Base-by-base conservation (phyloP, 306 rosid genomes). In the Corylus avellana region DNA sequence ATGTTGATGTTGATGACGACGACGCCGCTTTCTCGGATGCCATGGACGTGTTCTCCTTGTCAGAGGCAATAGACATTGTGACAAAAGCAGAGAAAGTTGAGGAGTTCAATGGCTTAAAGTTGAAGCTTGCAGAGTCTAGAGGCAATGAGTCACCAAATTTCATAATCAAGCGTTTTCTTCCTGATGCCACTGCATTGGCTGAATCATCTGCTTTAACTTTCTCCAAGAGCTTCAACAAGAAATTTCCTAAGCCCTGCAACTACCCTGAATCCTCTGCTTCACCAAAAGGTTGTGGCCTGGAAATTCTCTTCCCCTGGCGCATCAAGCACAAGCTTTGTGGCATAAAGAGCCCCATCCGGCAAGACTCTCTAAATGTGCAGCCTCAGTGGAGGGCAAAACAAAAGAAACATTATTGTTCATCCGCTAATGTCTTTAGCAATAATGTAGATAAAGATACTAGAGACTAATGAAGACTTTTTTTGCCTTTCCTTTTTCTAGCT, bases 21-120 rank as follows among this genome's bases (percentile, higher is more conserved):
- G 85, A 79, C 8, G 84, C 74, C 2, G 83, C 73, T 39, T 87
- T 78, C 82, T 89, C 91, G 0, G 91, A 91, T 75, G 88, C 86
- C 10, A 77, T 87, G 66, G 94, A 91, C 67, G 94, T 91, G 12
- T 84, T 90, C 56, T 94, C 95, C 3, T 84, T 94, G 27, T 88
- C 95, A n/a, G 97, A 90, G 81, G 95, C 97, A 56, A 88, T 92
- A 39, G 98, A 94, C 74, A 91, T 91, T 42, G 97, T 88, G 57
- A 88, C 89, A 57, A 90, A 78, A 78, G 66, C 87, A 18, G 87
- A 87, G 87, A 81, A 76, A 46, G 86, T 42, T 55, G 76, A 77
- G 3, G 81, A 75, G 22, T 72, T 72, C 12, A 82, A 84, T 27
- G 49, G 85, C 3, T 76, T 90, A 51, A 87, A 77, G 81, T 14